Percentiles rank a stretch among this genome's conserved stretches.
phyloP scores from a whole-genome alignment of 2,329 filamentous ascomycete species.

The Diaporthe capsici region DNA sequence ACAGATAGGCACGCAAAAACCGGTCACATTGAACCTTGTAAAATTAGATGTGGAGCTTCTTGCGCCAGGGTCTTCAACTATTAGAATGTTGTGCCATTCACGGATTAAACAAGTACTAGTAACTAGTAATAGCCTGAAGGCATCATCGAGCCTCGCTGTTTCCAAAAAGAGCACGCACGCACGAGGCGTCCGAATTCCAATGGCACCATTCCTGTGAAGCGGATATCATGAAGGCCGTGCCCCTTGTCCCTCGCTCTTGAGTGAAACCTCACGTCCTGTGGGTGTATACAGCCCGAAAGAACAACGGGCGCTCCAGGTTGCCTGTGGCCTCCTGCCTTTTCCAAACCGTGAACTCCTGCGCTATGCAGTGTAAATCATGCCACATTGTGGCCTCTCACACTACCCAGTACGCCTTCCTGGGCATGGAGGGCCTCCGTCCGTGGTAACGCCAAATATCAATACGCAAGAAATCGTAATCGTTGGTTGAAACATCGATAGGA shows the following conservation, averaged over 20 bases:
- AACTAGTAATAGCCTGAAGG: conserved; percentile 1
- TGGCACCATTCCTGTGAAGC: conserved; percentile 24
- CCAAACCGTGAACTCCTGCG: conserved; percentile 35
- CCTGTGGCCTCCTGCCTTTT: conserved; percentile 7
- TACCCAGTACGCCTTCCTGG: background rate
- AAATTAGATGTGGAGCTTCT: conserved; percentile 10
- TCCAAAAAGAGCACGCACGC: background rate
- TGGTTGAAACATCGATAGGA: background rate
- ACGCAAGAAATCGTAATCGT: background rate
- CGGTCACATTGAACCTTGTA: background rate
- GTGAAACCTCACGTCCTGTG: conserved; percentile 3
- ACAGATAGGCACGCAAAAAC: background rate
- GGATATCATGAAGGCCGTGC: conserved; percentile 28
- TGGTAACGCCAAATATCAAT: conserved; percentile 1
- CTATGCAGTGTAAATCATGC: conserved; percentile 29
- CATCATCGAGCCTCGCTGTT: background rate
- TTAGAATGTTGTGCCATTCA: conserved; percentile 20
- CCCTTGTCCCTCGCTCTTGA: background rate
- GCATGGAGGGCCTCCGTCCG: background rate
- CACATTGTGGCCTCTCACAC: background rate
- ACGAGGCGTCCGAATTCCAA: conserved; percentile 2
- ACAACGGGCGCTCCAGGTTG: background rate
- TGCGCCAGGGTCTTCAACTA: background rate
- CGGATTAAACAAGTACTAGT: conserved; percentile 26
- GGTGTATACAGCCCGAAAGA: conserved; percentile 23